Conservation (phyloP, 352 stramenopile species). For the Phytophthora tentaculata region DNA sequence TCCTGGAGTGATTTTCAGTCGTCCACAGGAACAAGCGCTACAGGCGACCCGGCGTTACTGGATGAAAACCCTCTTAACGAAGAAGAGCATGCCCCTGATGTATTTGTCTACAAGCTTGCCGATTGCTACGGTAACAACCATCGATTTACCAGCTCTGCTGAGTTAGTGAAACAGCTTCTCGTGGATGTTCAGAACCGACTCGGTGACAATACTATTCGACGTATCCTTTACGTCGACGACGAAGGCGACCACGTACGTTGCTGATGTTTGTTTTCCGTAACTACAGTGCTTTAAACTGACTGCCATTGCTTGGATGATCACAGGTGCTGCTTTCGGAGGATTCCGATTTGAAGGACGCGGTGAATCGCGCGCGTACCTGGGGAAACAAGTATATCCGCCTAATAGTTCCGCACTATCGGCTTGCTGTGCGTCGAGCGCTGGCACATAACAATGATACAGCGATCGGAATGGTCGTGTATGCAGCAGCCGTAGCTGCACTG, state of each 20-base stretch:
- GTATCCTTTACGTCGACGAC: conserved; percentile 85
- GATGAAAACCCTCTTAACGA: conserved; percentile 42
- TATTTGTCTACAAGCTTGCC: conserved; percentile 87
- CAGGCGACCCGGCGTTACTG: conserved; percentile 30
- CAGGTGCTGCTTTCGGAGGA: conserved; percentile 83
- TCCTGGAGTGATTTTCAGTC: conserved; percentile 61
- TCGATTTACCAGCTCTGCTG: conserved; percentile 84
- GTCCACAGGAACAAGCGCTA: conserved; percentile 32
- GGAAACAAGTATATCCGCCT: conserved; percentile 88
- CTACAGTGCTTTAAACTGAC: conserved; percentile 4
- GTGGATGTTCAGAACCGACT: conserved; percentile 76
- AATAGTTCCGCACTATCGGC: conserved; percentile 60
- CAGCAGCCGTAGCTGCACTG: conserved; percentile 74
- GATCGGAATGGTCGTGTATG: conserved; percentile 83
- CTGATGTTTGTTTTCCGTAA: background rate
- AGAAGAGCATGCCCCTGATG: conserved; percentile 39
- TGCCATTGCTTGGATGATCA: conserved; percentile 8
- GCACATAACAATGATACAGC: conserved; percentile 54
- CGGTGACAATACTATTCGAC: conserved; percentile 75
- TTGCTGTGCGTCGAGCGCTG: conserved; percentile 50
- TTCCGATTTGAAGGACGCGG: conserved; percentile 81
- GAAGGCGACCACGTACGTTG: conserved; percentile 75
- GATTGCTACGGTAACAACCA: conserved; percentile 86
- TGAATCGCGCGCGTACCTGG: conserved; percentile 77
- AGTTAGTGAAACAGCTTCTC: conserved; percentile 73